These are phyloP conservation scores for Malassezia sympodialis DNA, from an alignment of 1,284 basidiomycete genomes.

Conservation along the genomic window DNA sequence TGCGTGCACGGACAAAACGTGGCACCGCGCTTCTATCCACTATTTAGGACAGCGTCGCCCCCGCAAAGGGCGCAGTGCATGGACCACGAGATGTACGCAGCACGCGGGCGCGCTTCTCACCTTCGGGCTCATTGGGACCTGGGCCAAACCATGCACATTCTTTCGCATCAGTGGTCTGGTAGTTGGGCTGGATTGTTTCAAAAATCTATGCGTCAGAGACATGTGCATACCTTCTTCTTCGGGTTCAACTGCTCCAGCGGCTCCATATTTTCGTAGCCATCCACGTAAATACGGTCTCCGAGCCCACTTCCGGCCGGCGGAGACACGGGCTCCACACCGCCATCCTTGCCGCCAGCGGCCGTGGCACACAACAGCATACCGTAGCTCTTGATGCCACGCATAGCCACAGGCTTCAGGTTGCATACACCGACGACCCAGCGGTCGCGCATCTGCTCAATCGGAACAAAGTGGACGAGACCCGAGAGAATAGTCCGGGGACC, in stretches of 20 bases:
- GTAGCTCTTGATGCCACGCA: constrained; percentile 48
- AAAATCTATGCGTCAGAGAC: constrained; percentile 31
- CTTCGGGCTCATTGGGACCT: constrained; percentile 32
- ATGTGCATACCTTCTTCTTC: constrained; percentile 41
- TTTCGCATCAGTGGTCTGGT: constrained; percentile 32
- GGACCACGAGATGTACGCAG: constrained; percentile 37
- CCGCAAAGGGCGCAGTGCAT: constrained; percentile 32
- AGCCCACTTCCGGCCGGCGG: constrained; percentile 38
- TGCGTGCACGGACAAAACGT: background rate
- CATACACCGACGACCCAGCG: constrained; percentile 44
- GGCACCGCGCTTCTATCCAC: background rate
- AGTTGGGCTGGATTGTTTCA: constrained; percentile 45
- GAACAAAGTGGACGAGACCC: constrained; percentile 45
- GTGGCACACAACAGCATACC: constrained; percentile 46
- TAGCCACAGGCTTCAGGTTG: constrained; percentile 46
- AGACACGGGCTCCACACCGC: constrained; percentile 41
- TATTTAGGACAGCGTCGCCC: constrained; percentile 35
- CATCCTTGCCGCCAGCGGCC: constrained; percentile 41
- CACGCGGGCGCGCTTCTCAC: constrained; percentile 33
- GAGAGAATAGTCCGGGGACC: constrained; percentile 44
- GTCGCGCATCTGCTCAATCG: constrained; percentile 46
- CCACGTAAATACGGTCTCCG: constrained; percentile 43
- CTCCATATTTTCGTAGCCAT: constrained; percentile 42
- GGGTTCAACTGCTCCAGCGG: constrained; percentile 45
- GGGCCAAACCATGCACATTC: constrained; percentile 41